Base-by-base conservation (phyloP, 1,284 basidiomycete species). In the Boletellus deceptivus region DNA sequence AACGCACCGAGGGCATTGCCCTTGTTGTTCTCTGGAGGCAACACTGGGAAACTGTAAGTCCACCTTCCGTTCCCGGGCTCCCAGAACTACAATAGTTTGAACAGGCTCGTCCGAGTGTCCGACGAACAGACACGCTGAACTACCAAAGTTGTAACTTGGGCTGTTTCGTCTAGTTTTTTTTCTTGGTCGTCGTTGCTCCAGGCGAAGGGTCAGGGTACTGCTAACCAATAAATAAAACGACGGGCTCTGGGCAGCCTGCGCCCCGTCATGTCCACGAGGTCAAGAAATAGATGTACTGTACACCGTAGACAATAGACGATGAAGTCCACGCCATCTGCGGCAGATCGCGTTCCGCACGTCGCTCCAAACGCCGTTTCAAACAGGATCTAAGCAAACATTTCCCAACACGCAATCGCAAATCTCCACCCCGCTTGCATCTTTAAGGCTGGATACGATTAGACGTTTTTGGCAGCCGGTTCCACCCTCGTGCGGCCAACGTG, bases 1-100 rank as follows among this genome's bases (percentile, higher is more conserved):
- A 80, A 84, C 48, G 88, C 87, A 25, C 85, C 89, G 0, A 71
- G 75, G 13, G 81, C 86, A 4, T 68, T 94, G 49, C 77, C 77
- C 10, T 71, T 90, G 69, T 73, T 95, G 29, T 94, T 84, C 70
- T 79, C 70, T 1, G 91, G 91, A n/a, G 83, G 78, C 27, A 94
- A 93, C 64, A 84, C 78, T 0, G 91, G 92, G 31, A 93, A 95
- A 72, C 70, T 92, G 83, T 88, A 61, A 61, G 89, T 80, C 24
- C 40, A 17, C 44, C 13, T 44, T 46, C n/a, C 49, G 24, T 7
- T 3, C 9, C 37, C 3, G 25, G 17, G 6, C 14, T 31, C 16
- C 18, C 13, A 4, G 16, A 38, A 20, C 50, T 34, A 41, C 39
- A 45, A 35, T 39, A 18, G 46, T 55, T 48, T 9, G 34, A 38